Evolutionary conservation across 1,139 yeast species (phyloP), one percentile per base, ranked within the genome.

Genomic region (Casaregolazyma lundiana): DNA sequence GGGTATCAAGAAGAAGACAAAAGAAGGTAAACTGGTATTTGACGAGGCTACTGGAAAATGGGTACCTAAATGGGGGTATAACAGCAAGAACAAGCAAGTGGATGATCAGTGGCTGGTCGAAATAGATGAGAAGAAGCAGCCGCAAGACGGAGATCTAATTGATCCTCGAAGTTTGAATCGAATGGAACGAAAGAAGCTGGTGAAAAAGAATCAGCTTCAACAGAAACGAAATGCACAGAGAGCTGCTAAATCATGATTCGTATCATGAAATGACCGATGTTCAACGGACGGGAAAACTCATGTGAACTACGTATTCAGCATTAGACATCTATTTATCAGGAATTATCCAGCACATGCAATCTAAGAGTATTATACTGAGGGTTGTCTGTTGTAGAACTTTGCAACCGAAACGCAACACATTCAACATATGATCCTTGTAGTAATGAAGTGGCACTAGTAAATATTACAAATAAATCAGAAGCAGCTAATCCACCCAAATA

Each of bases 21-120:
- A 83, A 67, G 84, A 87, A 34, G 97, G 96, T 44, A 92, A 88
- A 71, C 74, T 84, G 78, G 90, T 87, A 1, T 94, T 72, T 60
- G 96, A 92, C 65, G 97, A 94, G 67, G 94, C 77, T 40, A 70
- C 78, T 22, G 92, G 92, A 44, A 90, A 89, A 68, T 94, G 98
- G 98, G 96, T 84, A 51, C 94, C 95, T 59, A 90, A 89, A 68
- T 94, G 98, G 98, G 99, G 99, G 50, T 92, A 84, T 72, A 83
- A 85, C 57, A 98, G 98, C 61, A 79, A 80, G 67, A 92, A 92
- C 69, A 92, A 92, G 71, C 79, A 81, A 49, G 64, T 82, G 58
- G 97, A 92, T 62, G 72, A 77, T 63, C 97, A 92, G 69, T 92
- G 98, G 98, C 76, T 89, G 64, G 97, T 92, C 48, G 99, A 94